A percentile compares a stretch with the other conserved stretches of the same genome.
These are phyloP conservation scores for Trametes hirsuta DNA, from an alignment of 1,284 basidiomycete genomes.

Conservation along the genomic window DNA sequence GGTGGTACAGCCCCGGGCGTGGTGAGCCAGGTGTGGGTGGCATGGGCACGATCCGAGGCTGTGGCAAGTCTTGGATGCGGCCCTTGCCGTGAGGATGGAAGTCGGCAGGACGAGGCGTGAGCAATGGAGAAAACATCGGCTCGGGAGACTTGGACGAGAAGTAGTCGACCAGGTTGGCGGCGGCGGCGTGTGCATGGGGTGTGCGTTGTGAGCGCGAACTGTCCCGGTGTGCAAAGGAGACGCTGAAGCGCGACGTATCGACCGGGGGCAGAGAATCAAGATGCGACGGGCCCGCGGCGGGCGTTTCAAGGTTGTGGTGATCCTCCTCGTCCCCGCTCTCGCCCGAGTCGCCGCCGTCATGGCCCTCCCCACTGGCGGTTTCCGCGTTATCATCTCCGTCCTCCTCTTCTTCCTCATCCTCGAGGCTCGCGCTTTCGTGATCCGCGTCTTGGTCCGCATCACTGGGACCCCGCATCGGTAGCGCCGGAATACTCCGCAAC, in stretches of 20 bases:
- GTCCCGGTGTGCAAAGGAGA: slow-evolving; percentile 23
- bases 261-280: slow-evolving; percentile 27
- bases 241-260: slow-evolving; percentile 26
- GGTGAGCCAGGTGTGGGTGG: slow-evolving; percentile 27
- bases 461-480: slow-evolving; percentile 48
- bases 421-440: slow-evolving; percentile 42
- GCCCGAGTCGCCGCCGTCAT: slow-evolving; percentile 31
- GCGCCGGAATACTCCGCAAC: slow-evolving; percentile 51
- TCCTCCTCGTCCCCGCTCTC: slow-evolving; percentile 38
- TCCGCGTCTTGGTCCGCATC: slow-evolving; percentile 39
- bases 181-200: slow-evolving; percentile 14
- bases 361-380: slow-evolving; percentile 34
- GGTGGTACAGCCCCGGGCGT: slow-evolving; percentile 60
- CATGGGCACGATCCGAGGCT: slow-evolving; percentile 18
- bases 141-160: slow-evolving; percentile 32
- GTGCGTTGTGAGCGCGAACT: slow-evolving; percentile 16
- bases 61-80: slow-evolving; percentile 10
- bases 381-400: slow-evolving; percentile 38
- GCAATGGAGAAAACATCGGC: slow-evolving; percentile 21
- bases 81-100: slow-evolving; percentile 13
- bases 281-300: slow-evolving; percentile 19
- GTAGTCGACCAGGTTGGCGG: slow-evolving; percentile 31
- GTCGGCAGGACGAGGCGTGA: slow-evolving; percentile 42
- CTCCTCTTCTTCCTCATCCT: slow-evolving; percentile 42
- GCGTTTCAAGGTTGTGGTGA: slow-evolving; percentile 33